A percentile compares a stretch with the other conserved stretches of the same genome.
Conservation (phyloP, 1,284 basidiomycete genomes). For the Marasmius fiardii region DNA sequence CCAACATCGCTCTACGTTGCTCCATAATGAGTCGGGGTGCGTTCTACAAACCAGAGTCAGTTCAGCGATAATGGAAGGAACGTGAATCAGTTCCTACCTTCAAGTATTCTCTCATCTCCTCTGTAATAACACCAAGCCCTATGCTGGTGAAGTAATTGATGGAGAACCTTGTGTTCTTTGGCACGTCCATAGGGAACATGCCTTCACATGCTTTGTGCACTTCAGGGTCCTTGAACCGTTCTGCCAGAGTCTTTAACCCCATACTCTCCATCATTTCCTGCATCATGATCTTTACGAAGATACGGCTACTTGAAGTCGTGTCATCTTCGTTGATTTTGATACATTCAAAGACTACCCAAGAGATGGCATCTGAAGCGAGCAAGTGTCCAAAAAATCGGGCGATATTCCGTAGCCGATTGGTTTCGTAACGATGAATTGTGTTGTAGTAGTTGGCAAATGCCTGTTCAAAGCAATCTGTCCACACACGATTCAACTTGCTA, state of each 20-base stretch:
- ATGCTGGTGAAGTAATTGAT: slow-evolving; percentile 99
- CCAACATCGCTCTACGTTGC: slow-evolving; percentile 83
- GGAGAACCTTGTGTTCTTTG: slow-evolving; percentile 94
- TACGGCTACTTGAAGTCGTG: slow-evolving; percentile 93
- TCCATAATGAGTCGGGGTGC: slow-evolving; percentile 91
- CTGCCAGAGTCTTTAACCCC: slow-evolving; percentile 80
- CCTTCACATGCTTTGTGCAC: slow-evolving; percentile 71
- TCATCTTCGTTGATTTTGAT: slow-evolving; percentile 98
- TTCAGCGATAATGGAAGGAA: not conserved
- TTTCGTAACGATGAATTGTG: slow-evolving; percentile 98
- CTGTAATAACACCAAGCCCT: slow-evolving; percentile 87
- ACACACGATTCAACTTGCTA: slow-evolving; percentile 92
- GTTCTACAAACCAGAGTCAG: slow-evolving; percentile 48
- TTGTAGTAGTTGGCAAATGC: slow-evolving; percentile 92
- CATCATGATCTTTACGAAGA: slow-evolving; percentile 97
- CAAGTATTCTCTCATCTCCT: slow-evolving; percentile 95
- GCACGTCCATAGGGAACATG: slow-evolving; percentile 96
- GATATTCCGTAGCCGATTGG: slow-evolving; percentile 96
- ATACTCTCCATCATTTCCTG: slow-evolving; percentile 92
- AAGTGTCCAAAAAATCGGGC: slow-evolving; percentile 95
- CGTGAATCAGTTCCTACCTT: slow-evolving; percentile 50
- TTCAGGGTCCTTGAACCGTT: slow-evolving; percentile 86
- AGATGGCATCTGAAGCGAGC: slow-evolving; percentile 81
- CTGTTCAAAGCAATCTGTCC: slow-evolving; percentile 87
- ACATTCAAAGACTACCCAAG: slow-evolving; percentile 83